Percentiles rank a stretch among this genome's conserved stretches.
phyloP scores from a whole-genome alignment of 768 basidiomycete genomes.

The Lentinula raphanica region DNA sequence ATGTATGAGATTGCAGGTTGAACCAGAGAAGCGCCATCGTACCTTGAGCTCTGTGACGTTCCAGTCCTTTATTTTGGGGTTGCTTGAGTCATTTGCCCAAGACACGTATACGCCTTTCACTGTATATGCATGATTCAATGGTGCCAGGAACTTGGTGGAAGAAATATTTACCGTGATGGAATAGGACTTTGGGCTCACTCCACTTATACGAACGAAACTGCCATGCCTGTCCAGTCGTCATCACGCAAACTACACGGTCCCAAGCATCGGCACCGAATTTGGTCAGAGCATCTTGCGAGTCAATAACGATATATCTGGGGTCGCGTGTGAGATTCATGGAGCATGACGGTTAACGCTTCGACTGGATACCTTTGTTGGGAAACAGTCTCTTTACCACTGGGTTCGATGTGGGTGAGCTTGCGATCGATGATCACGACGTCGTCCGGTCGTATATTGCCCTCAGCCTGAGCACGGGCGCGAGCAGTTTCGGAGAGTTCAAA shows the following conservation, averaged over 20 bases:
- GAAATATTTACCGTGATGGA: conserved; percentile 74
- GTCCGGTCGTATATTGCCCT: conserved; percentile 71
- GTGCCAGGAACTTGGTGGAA: background rate
- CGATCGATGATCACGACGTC: conserved; percentile 88
- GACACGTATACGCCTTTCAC: conserved; percentile 95
- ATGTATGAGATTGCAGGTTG: background rate
- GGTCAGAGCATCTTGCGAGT: conserved; percentile 84
- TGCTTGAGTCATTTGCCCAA: conserved; percentile 91
- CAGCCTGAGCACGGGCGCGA: conserved; percentile 57
- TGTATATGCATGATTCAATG: conserved; percentile 24
- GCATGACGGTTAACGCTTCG: background rate
- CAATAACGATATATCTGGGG: conserved; percentile 78
- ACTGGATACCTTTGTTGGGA: conserved; percentile 30
- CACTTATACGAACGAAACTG: conserved; percentile 97
- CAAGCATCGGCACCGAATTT: conserved; percentile 93
- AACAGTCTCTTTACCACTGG: conserved; percentile 55
- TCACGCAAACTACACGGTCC: conserved; percentile 95
- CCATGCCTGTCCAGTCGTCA: conserved; percentile 98
- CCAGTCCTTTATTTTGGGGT: conserved; percentile 90
- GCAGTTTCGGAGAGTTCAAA: conserved; percentile 78
- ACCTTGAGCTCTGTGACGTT: conserved; percentile 95
- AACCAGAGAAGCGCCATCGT: conserved; percentile 9
- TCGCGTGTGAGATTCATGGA: background rate
- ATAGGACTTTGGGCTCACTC: conserved; percentile 86
- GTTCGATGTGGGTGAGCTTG: conserved; percentile 66